Evolutionary conservation across 148 eudicot species (phyloP).

Genomic region (Vaccinium macrocarpon): DNA sequence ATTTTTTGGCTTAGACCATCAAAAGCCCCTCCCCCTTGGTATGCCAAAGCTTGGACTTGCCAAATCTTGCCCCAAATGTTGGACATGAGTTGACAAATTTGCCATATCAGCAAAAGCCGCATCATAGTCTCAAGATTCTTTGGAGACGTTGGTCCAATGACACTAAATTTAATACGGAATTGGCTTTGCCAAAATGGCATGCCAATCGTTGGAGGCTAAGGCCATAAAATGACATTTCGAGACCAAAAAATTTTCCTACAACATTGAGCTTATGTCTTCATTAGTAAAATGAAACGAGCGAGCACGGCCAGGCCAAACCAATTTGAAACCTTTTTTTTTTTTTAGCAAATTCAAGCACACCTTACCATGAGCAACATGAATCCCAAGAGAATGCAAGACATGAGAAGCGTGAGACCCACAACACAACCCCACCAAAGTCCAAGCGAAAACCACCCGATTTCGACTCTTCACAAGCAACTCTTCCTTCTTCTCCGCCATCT

Average conservation of each 20-base stretch:
- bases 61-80: no score
- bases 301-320: not conserved
- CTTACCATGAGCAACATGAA: conserved; percentile 88
- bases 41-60: no score
- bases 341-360: not conserved
- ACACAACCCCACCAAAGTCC: conserved; percentile 87
- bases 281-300: not conserved
- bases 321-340: not conserved
- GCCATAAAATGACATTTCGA: not conserved
- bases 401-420: conserved; percentile 87
- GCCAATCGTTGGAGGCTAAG: not conserved
- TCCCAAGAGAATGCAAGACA: conserved; percentile 71
- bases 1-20: not conserved
- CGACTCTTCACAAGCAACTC: conserved; percentile 51
- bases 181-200: not conserved
- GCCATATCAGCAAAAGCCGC: not conserved
- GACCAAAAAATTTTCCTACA: not conserved
- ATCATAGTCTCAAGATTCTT: not conserved
- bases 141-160: not conserved
- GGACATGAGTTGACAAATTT: no score
- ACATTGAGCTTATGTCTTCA: not conserved
- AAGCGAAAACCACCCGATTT: conserved; percentile 73
- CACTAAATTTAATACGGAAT: not conserved
- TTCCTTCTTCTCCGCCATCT: conserved; percentile 58
- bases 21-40: not conserved